Percentiles rank a stretch among this genome's conserved stretches.
phyloP scores from a whole-genome alignment of 1,139 yeast species.

The Magnusiomyces fungicola region DNA sequence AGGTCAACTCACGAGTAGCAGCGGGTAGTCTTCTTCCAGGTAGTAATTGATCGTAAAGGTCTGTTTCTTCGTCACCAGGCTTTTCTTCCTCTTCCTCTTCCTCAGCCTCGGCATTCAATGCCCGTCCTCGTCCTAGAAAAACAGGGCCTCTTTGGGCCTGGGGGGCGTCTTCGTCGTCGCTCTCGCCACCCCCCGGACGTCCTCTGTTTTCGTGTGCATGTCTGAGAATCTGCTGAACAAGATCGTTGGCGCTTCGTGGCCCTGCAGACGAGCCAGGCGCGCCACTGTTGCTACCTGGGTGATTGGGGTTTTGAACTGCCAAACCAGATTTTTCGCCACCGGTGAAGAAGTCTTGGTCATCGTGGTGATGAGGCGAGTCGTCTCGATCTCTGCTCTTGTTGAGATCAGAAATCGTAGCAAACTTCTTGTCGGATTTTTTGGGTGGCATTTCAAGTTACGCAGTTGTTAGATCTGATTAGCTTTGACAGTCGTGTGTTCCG shows the following conservation, averaged over 20 bases:
- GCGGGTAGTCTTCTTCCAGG: constrained; percentile 17
- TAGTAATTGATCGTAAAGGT: constrained; percentile 26
- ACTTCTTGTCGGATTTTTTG: constrained; percentile 21
- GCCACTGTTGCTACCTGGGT: constrained; percentile 11
- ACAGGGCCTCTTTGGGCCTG: constrained; percentile 23
- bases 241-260: constrained; percentile 19
- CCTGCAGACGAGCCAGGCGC: constrained; percentile 28
- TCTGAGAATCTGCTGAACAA: constrained; percentile 52
- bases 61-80: constrained; percentile 18
- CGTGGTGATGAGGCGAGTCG: constrained; percentile 32
- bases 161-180: constrained; percentile 34
- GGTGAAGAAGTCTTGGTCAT: constrained; percentile 72
- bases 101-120: constrained; percentile 32
- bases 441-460: too few species aligned
- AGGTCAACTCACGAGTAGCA: constrained; percentile 59
- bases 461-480: too few species aligned
- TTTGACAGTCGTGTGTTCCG: too few species aligned
- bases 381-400: constrained; percentile 19
- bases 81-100: constrained; percentile 21
- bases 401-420: constrained; percentile 41
- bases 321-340: constrained; percentile 94
- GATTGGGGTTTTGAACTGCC: constrained; percentile 85
- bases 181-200: constrained; percentile 33
- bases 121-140: constrained; percentile 1
- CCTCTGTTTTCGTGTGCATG: constrained; percentile 43